Evolutionary conservation across 129 eudicot genomes (phyloP).

Genomic region (Calendula officinalis): DNA sequence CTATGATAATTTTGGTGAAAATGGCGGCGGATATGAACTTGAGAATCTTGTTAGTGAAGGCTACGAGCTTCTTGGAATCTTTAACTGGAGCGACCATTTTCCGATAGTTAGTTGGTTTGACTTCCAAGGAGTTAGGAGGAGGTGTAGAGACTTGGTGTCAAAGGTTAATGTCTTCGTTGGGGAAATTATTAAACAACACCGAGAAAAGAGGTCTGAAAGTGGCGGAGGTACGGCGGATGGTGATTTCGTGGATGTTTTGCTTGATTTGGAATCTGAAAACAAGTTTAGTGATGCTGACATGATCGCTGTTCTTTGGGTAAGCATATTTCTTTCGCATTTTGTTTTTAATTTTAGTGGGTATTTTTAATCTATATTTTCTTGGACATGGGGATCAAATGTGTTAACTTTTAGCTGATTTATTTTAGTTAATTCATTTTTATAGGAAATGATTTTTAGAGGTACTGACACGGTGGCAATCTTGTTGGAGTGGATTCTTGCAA

Average conservation of each 20-base stretch:
- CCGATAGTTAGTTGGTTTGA: slow-evolving; percentile 66
- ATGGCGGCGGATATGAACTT: slow-evolving; percentile 32
- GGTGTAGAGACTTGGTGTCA: slow-evolving; percentile 51
- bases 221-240: slow-evolving; percentile 20
- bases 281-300: slow-evolving; percentile 61
- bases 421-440: slow-evolving; percentile 7
- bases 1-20: slow-evolving; percentile 27
- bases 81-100: slow-evolving; percentile 86
- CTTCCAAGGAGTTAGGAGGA: slow-evolving; percentile 69
- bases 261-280: slow-evolving; percentile 62
- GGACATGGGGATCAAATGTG: too few species aligned
- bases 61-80: slow-evolving; percentile 61
- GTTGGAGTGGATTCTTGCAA: slow-evolving; percentile 83
- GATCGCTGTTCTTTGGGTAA: slow-evolving; percentile 92
- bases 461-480: slow-evolving; percentile 90
- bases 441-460: slow-evolving; percentile 97
- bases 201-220: slow-evolving; percentile 33
- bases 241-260: slow-evolving; percentile 84
- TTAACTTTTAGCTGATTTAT: slow-evolving; percentile 14
- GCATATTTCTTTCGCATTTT: not conserved
- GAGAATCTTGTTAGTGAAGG: slow-evolving; percentile 75
- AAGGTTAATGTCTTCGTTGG: slow-evolving; percentile 65
- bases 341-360: not conserved
- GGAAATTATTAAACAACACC: slow-evolving; percentile 60
- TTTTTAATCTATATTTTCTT: not conserved